A percentile compares a stretch with the other conserved stretches of the same genome.
phyloP scores from a whole-genome alignment of 441 rosid species.

The Populus tomentosa region DNA sequence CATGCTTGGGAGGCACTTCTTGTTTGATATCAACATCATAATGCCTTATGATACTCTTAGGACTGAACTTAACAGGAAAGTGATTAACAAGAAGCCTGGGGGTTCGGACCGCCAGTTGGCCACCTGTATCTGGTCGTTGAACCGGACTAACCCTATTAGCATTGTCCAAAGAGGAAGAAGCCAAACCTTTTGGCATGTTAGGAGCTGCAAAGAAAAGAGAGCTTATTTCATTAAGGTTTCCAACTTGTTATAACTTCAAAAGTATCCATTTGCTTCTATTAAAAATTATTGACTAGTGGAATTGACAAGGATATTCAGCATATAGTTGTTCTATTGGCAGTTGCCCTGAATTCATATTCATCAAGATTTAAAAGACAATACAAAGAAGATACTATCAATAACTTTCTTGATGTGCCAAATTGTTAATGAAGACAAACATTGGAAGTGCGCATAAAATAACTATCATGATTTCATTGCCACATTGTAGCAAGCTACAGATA shows the following conservation, averaged over 20 bases:
- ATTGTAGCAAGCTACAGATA: background rate
- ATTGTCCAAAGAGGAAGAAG: slow-evolving; percentile 4
- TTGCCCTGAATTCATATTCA: background rate
- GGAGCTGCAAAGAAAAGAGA: slow-evolving; percentile 7
- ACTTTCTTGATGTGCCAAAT: background rate
- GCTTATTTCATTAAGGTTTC: background rate
- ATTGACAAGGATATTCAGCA: background rate
- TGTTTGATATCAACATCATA: slow-evolving; percentile 66
- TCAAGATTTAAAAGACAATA: background rate
- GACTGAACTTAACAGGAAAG: slow-evolving; percentile 48
- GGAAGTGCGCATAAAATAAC: background rate
- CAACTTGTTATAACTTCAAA: too few species aligned
- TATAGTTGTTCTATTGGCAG: background rate
- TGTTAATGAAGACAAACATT: background rate
- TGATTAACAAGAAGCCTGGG: slow-evolving; percentile 60
- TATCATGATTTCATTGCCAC: background rate
- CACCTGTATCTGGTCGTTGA: slow-evolving; percentile 65
- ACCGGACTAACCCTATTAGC: slow-evolving; percentile 30
- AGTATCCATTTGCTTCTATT: background rate
- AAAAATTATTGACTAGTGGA: background rate
- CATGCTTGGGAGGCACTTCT: slow-evolving; percentile 21
- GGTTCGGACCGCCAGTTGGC: slow-evolving; percentile 31
- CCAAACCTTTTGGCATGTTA: slow-evolving; percentile 17
- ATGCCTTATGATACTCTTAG: slow-evolving; percentile 47
- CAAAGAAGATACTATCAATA: background rate